Conservation (phyloP, 371 early-diverging fungal species). For the Mortierella sp. region DNA sequence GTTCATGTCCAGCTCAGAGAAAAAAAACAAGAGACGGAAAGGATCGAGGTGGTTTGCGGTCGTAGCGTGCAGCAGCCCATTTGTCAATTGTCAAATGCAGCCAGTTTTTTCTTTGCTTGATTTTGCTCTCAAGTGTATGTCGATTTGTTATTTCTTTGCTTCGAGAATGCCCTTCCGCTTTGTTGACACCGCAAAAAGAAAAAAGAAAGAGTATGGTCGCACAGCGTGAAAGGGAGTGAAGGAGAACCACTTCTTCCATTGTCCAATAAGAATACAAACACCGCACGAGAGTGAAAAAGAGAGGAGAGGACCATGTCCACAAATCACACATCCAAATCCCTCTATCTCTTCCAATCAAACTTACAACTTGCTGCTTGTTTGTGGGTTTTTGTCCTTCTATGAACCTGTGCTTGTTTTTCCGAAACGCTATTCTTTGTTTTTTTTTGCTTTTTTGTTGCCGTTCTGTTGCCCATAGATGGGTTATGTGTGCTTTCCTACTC, state of each 20-base stretch:
- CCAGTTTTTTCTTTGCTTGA: not conserved
- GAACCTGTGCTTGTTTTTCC: too few species aligned
- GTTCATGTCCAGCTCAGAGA: not conserved
- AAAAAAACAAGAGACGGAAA: not conserved
- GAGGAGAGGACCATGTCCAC: not conserved
- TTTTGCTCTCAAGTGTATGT: not conserved
- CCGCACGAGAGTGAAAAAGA: not conserved
- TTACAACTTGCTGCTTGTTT: not conserved
- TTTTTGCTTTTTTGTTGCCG: slow-evolving; percentile 14
- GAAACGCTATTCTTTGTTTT: not conserved
- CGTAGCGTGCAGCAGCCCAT: not conserved
- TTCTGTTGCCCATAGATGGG: slow-evolving; percentile 5
- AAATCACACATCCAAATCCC: not conserved
- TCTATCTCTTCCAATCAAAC: not conserved
- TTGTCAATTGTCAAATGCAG: not conserved
- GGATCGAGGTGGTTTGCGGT: not conserved
- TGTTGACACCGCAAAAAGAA: not conserved
- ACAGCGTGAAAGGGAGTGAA: not conserved
- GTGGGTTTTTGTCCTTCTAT: not conserved
- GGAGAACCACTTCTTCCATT: not conserved
- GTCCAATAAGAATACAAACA: not conserved
- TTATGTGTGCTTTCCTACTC: not conserved
- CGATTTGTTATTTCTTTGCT: not conserved
- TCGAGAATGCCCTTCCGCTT: slow-evolving; percentile 6
- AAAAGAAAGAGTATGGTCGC: not conserved